Evolutionary conservation across 352 stramenopile genomes (phyloP).

Genomic region (Thalassiosira delicatula): DNA sequence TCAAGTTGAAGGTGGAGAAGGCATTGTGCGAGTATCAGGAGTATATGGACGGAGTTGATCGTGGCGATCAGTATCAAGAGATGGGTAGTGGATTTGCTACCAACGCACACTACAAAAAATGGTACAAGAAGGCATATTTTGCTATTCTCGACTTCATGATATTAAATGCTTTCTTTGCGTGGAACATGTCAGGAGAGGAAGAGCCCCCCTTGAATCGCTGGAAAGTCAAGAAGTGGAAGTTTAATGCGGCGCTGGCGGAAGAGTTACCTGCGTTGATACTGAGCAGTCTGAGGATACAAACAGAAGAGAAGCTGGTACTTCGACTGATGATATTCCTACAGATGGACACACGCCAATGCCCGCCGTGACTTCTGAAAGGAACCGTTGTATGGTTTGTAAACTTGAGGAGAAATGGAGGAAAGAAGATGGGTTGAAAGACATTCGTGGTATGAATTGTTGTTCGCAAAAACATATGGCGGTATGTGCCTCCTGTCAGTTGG

Average conservation of each 20-base stretch:
- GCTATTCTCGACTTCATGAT: slow-evolving; percentile 34
- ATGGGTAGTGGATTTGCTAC: slow-evolving; percentile 34
- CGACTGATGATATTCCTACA: too few species aligned
- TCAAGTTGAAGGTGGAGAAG: slow-evolving; percentile 7
- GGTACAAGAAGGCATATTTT: slow-evolving; percentile 44
- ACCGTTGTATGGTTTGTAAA: slow-evolving; percentile 19
- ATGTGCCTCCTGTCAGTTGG: too few species aligned
- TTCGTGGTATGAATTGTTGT: not conserved
- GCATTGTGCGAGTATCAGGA: slow-evolving; percentile 1
- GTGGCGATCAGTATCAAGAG: slow-evolving; percentile 16
- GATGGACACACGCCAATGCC: not conserved
- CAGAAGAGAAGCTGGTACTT: too few species aligned
- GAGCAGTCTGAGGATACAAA: too few species aligned
- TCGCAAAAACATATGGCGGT: slow-evolving; percentile 10
- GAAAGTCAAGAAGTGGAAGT: not conserved
- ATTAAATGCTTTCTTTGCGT: not conserved
- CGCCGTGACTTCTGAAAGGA: not conserved
- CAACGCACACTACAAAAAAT: slow-evolving; percentile 47
- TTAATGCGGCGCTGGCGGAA: not conserved
- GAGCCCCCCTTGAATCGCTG: not conserved
- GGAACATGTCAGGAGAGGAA: not conserved
- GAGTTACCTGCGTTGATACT: too few species aligned
- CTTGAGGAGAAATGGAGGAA: slow-evolving; percentile 29
- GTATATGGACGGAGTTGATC: slow-evolving; percentile 23
- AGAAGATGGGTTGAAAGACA: slow-evolving; percentile 12